These are phyloP conservation scores for Tylopilus cervinicoccineus DNA, from an alignment of 768 basidiomycete species.

Conservation along the genomic window DNA sequence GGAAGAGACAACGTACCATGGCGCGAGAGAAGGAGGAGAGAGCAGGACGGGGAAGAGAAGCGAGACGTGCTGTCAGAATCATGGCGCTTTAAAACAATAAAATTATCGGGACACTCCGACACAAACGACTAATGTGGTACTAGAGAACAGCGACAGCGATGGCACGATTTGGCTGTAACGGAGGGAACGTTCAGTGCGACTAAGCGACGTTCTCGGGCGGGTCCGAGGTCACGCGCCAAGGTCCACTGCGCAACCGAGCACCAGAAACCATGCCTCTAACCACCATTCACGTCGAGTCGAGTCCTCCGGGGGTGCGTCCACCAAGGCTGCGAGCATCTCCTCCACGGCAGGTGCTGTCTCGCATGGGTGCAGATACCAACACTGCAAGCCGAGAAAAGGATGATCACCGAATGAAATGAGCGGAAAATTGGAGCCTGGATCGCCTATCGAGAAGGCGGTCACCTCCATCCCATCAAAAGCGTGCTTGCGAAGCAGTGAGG, in stretches of 20 bases:
- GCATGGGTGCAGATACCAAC: slow-evolving; percentile 90
- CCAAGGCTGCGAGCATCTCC: slow-evolving; percentile 58
- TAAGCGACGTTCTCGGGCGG: slow-evolving; percentile 1
- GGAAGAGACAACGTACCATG: slow-evolving; percentile 42
- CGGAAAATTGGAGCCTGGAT: slow-evolving; percentile 56
- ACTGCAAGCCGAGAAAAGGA: slow-evolving; percentile 66
- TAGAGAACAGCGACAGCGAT: not conserved
- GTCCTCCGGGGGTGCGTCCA: not conserved
- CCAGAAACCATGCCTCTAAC: slow-evolving; percentile 77
- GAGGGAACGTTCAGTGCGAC: slow-evolving; percentile 3
- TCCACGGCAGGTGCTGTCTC: slow-evolving; percentile 61
- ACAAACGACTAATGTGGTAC: slow-evolving; percentile 4
- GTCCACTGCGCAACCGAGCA: slow-evolving; percentile 64
- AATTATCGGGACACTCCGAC: slow-evolving; percentile 22
- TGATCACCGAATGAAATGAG: slow-evolving; percentile 86
- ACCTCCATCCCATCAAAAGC: slow-evolving; percentile 40
- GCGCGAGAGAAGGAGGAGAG: slow-evolving; percentile 37
- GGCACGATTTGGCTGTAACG: slow-evolving; percentile 1
- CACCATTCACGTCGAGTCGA: slow-evolving; percentile 32
- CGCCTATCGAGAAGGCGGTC: slow-evolving; percentile 53
- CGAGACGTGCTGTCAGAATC: slow-evolving; percentile 41
- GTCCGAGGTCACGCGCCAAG: slow-evolving; percentile 28
- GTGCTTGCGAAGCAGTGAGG: slow-evolving; percentile 54
- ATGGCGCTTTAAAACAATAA: slow-evolving; percentile 29
- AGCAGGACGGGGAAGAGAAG: slow-evolving; percentile 36